phyloP scores from a whole-genome alignment of 805 yeast species.

The Starmerella bombicola region DNA sequence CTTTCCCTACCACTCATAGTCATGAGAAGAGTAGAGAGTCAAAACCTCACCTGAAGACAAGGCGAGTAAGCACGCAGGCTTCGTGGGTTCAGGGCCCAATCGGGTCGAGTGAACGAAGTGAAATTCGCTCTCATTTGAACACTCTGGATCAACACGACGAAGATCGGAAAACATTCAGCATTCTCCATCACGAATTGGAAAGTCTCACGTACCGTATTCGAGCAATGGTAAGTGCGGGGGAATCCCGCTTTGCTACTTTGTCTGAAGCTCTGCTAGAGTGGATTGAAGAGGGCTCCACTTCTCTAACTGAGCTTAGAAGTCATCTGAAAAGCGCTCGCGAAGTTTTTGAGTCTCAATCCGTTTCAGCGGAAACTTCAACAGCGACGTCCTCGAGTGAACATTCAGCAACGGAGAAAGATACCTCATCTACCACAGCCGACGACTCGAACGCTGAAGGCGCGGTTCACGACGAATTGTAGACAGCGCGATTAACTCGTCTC shows the following conservation, averaged over 20 bases:
- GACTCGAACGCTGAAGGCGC: not conserved
- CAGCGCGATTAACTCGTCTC: not conserved
- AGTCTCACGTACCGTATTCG: conserved; percentile 59
- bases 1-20: not conserved
- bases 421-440: not conserved
- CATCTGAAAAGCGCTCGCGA: conserved; percentile 15
- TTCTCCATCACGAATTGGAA: conserved; percentile 57
- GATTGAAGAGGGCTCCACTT: conserved; percentile 18
- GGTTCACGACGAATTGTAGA: conserved; percentile 5
- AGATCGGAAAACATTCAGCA: conserved; percentile 42
- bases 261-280: conserved; percentile 15
- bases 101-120: conserved; percentile 37
- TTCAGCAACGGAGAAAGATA: not conserved
- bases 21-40: not conserved
- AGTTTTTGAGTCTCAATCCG: conserved; percentile 4
- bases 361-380: conserved; percentile 4
- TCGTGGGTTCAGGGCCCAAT: conserved; percentile 38
- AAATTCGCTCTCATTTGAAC: conserved; percentile 38
- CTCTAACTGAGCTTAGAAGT: conserved; percentile 16
- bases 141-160: conserved; percentile 44
- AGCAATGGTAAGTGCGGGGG: conserved; percentile 24
- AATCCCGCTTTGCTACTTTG: conserved; percentile 8
- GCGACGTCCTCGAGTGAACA: not conserved
- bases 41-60: conserved; percentile 24
- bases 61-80: conserved; percentile 15